Conservation (phyloP, 345 rosid species). For the Murraya paniculata region DNA sequence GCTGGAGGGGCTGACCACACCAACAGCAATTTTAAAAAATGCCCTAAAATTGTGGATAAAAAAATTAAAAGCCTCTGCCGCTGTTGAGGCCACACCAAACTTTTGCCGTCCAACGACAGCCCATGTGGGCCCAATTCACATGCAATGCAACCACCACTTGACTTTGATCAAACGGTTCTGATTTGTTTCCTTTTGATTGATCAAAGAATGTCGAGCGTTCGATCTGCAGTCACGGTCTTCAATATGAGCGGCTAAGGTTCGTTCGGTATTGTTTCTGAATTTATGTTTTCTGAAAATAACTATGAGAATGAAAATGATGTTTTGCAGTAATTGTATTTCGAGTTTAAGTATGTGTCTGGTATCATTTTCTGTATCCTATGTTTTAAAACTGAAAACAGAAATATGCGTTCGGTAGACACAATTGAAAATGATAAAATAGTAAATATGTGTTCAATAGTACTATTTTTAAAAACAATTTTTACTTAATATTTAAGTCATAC, state of each 20-base stretch:
- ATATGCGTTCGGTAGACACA: too few relatives aligned
- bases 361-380: too few relatives aligned
- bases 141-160: conserved; percentile 18
- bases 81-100: background rate
- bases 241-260: conserved; percentile 25
- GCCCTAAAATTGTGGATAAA: background rate
- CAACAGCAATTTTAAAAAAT: background rate
- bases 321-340: too few relatives aligned
- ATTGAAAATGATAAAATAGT: too few relatives aligned
- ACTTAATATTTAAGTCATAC: too few relatives aligned
- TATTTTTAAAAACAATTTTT: too few relatives aligned
- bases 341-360: too few relatives aligned
- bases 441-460: too few relatives aligned
- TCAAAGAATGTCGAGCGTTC: conserved; percentile 18
- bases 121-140: conserved; percentile 40
- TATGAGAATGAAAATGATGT: too few relatives aligned
- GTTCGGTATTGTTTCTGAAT: too few relatives aligned
- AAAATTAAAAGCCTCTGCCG: background rate
- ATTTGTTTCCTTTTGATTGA: background rate
- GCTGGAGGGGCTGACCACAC: conserved; percentile 3
- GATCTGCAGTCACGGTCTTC: conserved; percentile 24
- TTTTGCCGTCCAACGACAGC: conserved; percentile 29
- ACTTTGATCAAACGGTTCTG: conserved; percentile 23
- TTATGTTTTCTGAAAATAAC: too few relatives aligned
- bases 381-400: too few relatives aligned